phyloP scores from a whole-genome alignment of 352 stramenopile genomes.

The Phytopythium sindhum region DNA sequence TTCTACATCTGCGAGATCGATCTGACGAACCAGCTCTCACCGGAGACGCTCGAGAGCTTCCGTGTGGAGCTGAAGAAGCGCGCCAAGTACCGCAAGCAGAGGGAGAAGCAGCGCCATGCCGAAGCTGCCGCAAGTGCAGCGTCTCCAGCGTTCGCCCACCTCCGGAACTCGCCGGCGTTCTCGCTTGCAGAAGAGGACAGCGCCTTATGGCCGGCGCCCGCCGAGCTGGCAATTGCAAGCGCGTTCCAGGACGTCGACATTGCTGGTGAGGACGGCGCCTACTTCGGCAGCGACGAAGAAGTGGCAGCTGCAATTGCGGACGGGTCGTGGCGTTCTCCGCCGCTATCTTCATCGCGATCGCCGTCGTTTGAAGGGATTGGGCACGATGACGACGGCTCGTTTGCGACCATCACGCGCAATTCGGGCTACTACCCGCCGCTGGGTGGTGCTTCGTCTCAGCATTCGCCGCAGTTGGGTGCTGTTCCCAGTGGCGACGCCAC shows the following conservation, averaged over 20 bases:
- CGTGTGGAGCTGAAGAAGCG: conserved; percentile 76
- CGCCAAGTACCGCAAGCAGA: conserved; percentile 58
- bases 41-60: conserved; percentile 59
- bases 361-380: conserved; percentile 5
- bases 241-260: conserved; percentile 23
- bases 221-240: conserved; percentile 40
- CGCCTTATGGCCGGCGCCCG: conserved; percentile 51
- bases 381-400: conserved; percentile 46
- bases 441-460: conserved; percentile 8
- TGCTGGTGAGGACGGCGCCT: conserved; percentile 7
- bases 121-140: conserved; percentile 11
- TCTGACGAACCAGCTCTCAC: conserved; percentile 61
- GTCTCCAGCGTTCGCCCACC: conserved; percentile 28
- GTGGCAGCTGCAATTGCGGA: neutral
- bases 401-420: conserved; percentile 66
- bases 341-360: neutral
- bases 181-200: conserved; percentile 49
- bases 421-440: conserved; percentile 73
- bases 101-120: conserved; percentile 32
- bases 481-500: conserved; percentile 3
- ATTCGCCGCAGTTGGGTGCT: neutral
- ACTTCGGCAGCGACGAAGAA: conserved; percentile 3
- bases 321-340: conserved; percentile 11
- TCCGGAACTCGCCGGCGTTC: conserved; percentile 29
- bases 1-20: conserved; percentile 89